Evolutionary conservation across 257 asterid species (phyloP).

Genomic region (Orobanche coerulescens): DNA sequence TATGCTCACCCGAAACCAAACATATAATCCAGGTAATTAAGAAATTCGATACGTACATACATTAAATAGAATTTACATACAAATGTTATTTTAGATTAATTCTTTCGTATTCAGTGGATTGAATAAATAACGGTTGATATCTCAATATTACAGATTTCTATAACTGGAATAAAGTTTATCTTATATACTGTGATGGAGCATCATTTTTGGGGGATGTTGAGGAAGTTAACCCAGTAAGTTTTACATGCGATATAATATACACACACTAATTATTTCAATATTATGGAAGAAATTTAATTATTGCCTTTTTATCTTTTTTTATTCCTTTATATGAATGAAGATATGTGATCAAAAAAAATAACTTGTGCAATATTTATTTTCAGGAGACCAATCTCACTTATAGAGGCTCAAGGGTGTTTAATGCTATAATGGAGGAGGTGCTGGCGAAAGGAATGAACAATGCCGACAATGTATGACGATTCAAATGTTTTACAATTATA

Average conservation of each 20-base stretch:
- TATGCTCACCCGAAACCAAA: background rate
- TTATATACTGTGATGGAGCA: slow-evolving; percentile 24
- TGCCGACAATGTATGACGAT: slow-evolving; percentile 23
- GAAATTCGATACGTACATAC: too few relatives aligned
- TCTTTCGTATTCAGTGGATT: too few relatives aligned
- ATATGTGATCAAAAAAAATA: too few relatives aligned
- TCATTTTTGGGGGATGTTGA: slow-evolving; percentile 21
- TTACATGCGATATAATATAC: too few relatives aligned
- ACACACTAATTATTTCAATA: background rate
- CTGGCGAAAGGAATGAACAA: slow-evolving; percentile 28
- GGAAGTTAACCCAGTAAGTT: slow-evolving; percentile 16
- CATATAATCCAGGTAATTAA: slow-evolving; percentile 15
- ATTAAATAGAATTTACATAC: background rate
- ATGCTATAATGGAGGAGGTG: slow-evolving; percentile 23
- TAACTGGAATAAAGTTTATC: slow-evolving; percentile 18
- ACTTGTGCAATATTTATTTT: too few relatives aligned
- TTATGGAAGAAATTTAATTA: background rate
- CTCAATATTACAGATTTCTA: slow-evolving; percentile 1
- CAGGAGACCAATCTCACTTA: slow-evolving; percentile 16
- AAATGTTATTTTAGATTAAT: background rate
- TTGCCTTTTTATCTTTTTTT: too few relatives aligned
- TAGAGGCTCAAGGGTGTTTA: slow-evolving; percentile 28
- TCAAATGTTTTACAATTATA: too few relatives aligned
- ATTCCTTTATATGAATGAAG: too few relatives aligned
- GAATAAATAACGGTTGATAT: background rate